Base-by-base conservation (phyloP, 2,329 filamentous ascomycete genomes). In the Dactylellina leptospora region DNA sequence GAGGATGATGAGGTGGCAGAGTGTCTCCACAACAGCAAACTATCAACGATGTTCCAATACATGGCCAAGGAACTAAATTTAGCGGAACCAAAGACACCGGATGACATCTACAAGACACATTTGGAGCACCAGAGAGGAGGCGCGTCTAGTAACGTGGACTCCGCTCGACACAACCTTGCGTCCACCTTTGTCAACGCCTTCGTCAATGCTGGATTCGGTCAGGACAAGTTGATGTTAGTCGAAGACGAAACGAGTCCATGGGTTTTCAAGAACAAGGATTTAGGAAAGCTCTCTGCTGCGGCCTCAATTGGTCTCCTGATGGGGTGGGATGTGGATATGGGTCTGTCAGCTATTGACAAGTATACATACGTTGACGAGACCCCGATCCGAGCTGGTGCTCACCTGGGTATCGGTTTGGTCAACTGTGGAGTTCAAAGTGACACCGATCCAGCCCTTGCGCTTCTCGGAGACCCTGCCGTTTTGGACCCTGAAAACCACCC, bases 91-190 rank as follows among this genome's bases (percentile, higher is more conserved):
- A 97, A 97, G 83, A 91, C 91, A 44, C 96, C 93, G 0, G 95
- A 99, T 79, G 96, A 99, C 78, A 99, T 99, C 77, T 99, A 99
- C 86, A 99, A 99, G 84, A 96, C 92, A 78, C 95, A 99, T 81
- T 86, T 99, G 3, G 95, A 99, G 82, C 97, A 91, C 82, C 96
- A 89, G 77, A 87, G 96, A 73, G 95, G 96, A 58, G 91, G 92
- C 22, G 73, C 76, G 42, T 93, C 92, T 33, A 86, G 96, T 81
- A 97, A 97, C 79, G 87, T 96, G 48, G 95, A 99, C 79, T 99
- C 95, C 8, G 93, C 93, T 27, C 87, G 92, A 77, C 93, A 99
- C 83, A 99, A 99, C 78, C 85, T 99, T 72, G 93, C 95, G 2
- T 95, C 93, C 59, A 92, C 90, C 2, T 97, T 99, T 76, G 96